Evolutionary conservation across 306 rosid genomes (phyloP), one percentile per base, ranked within the genome.

Genomic region (Citrullus colocynthis): DNA sequence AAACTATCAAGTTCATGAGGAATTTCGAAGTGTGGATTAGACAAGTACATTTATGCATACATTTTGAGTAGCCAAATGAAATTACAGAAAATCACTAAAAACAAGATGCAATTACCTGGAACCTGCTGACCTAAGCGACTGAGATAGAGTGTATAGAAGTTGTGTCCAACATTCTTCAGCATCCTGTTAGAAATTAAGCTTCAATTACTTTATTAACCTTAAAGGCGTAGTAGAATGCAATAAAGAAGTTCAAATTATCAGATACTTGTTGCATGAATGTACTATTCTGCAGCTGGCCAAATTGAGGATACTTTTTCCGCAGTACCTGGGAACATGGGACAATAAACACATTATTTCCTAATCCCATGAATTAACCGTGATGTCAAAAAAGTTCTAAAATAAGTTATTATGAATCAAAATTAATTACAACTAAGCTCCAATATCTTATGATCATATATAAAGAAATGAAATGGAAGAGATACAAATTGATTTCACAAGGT

Each of bases 101-200:
- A 30, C 20, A 44, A 71, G 59, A 64, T 74, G 72, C 77, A 78
- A 59, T 74, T 88, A 96, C 99, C 98, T 90, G 74, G 98, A 84
- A 65, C 93, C 89, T n/a, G 85, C 45, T 21, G 87, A 84, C 80
- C 88, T 88, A 65, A 96, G 92, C 75, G 99, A 92, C 84, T 91
- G 99, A 78, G 99, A 96, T 80, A 96, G 97, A 4, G 97, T 93
- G 88, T 91, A 92, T 30, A 96, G 79, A 88, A 96, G 89, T 83
- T 96, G 99, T 24, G 99, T 91, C 99, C 99, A 96, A 88, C 99
- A 96, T 85, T 96, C 99, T 92, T 96, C 98, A 81, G 99, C 98
- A 79, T 96, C 99, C 99, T 96, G 86, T 84, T 21, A 77, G 54
- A 49, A 74, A 52, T 34, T 0, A 74, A 74, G n/a, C 11, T 74